Conservation (phyloP, 441 rosid species). For the Eruca vesicaria region DNA sequence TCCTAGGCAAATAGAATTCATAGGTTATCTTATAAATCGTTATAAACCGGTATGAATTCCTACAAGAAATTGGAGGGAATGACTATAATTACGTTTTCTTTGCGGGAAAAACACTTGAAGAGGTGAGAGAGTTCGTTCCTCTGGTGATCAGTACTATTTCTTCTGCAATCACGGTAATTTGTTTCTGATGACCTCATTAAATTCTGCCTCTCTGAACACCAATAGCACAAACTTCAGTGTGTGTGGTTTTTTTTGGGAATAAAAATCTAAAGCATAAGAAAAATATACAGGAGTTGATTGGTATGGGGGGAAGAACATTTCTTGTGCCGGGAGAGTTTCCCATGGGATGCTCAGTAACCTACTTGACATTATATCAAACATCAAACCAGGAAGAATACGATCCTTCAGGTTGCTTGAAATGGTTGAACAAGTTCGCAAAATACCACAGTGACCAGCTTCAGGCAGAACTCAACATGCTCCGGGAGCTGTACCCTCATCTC, state of each 20-base stretch:
- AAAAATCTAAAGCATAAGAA: not conserved
- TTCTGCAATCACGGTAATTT: conserved; percentile 27
- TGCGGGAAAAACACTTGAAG: conserved; percentile 12
- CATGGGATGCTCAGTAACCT: not conserved
- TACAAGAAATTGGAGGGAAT: conserved; percentile 67
- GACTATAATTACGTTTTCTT: conserved; percentile 40
- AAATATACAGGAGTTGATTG: not conserved
- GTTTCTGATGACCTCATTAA: not conserved
- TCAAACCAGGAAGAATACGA: conserved; percentile 35
- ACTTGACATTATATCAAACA: not conserved
- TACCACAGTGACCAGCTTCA: conserved; percentile 40
- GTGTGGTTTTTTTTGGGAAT: not conserved
- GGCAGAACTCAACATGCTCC: conserved; percentile 22
- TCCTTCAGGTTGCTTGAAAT: conserved; percentile 36
- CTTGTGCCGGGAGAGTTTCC: not conserved
- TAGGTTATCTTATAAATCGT: no score
- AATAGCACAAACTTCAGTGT: not conserved
- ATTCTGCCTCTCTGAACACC: not conserved
- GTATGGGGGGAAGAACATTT: not conserved
- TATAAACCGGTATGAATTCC: no score
- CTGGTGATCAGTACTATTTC: conserved; percentile 34
- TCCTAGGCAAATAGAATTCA: no score
- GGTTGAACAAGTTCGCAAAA: conserved; percentile 37
- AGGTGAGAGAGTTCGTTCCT: conserved; percentile 41
- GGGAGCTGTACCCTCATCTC: conserved; percentile 29